A percentile compares a stretch with the other conserved stretches of the same genome.
These are phyloP conservation scores for Aegilops tauschii DNA, from an alignment of 176 grass and related monocot genomes.

Conservation along the genomic window DNA sequence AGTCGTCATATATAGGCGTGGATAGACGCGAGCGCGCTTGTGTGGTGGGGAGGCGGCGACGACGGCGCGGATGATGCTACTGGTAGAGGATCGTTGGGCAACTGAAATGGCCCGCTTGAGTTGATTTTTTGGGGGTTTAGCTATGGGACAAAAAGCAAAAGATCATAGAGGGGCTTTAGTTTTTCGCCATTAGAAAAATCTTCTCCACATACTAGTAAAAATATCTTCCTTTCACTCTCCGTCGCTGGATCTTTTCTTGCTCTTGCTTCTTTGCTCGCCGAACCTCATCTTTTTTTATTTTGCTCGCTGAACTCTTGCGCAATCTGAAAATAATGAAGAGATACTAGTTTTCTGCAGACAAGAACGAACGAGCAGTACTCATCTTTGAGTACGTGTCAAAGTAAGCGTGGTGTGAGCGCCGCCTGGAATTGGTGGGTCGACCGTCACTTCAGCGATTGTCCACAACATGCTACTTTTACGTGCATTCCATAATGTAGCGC, in stretches of 20 bases:
- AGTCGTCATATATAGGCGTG: slow-evolving; percentile 15
- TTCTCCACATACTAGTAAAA: background rate
- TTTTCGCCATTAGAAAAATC: slow-evolving; percentile 20
- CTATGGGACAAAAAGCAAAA: slow-evolving; percentile 1
- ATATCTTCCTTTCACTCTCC: background rate
- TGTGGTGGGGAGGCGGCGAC: slow-evolving; percentile 45
- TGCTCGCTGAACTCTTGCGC: background rate
- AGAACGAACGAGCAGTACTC: background rate
- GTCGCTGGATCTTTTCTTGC: background rate
- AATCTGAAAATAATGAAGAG: background rate
- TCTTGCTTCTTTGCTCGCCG: background rate
- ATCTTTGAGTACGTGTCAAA: too few relatives aligned
- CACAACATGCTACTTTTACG: too few relatives aligned
- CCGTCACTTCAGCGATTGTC: too few relatives aligned
- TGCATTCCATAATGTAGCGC: too few relatives aligned
- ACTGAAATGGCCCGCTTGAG: background rate
- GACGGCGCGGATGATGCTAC: slow-evolving; percentile 25
- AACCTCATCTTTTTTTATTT: background rate
- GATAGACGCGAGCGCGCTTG: slow-evolving; percentile 6
- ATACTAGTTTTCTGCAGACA: background rate
- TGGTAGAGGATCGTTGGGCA: background rate
- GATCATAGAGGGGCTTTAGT: background rate
- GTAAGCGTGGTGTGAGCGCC: too few relatives aligned
- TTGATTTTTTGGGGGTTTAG: slow-evolving; percentile 1
- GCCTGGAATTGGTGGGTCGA: too few relatives aligned